Evolutionary conservation across 129 eudicot genomes (phyloP).

Genomic region (Gnaphalium uliginosum): DNA sequence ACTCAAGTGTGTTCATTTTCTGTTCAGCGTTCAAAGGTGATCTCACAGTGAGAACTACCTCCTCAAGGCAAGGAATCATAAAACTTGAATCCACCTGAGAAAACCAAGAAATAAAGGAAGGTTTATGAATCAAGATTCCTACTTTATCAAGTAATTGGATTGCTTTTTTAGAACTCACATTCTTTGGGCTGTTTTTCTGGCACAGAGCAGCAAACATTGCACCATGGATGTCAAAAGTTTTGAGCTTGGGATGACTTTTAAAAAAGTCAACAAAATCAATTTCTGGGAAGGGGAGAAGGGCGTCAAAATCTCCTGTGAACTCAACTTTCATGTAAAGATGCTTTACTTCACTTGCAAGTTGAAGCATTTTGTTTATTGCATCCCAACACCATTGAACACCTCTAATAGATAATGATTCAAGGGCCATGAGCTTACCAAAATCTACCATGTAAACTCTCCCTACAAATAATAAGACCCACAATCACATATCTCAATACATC

Average conservation of each 20-base stretch:
- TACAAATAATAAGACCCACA: conserved; percentile 25
- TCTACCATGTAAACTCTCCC: conserved; percentile 81
- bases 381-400: conserved; percentile 98
- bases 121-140: conserved; percentile 18
- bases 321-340: conserved; percentile 92
- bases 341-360: conserved; percentile 80
- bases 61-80: conserved; percentile 70
- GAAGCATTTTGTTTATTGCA: conserved; percentile 83
- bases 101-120: neutral
- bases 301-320: conserved; percentile 80
- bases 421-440: conserved; percentile 74
- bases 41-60: conserved; percentile 66
- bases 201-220: conserved; percentile 99
- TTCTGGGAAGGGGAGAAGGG: conserved; percentile 87
- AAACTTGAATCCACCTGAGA: conserved; percentile 77
- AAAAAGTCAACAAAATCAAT: conserved; percentile 92
- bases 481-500: conserved; percentile 5
- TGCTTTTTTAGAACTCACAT: conserved; percentile 44
- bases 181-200: conserved; percentile 84
- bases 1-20: conserved; percentile 83
- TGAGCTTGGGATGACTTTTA: conserved; percentile 77
- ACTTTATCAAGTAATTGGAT: conserved; percentile 8
- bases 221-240: conserved; percentile 82
- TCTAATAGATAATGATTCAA: conserved; percentile 73
- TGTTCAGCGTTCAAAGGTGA: conserved; percentile 93